Conservation (phyloP, 108 stramenopile genomes). For the Schizochytrium sp. region DNA sequence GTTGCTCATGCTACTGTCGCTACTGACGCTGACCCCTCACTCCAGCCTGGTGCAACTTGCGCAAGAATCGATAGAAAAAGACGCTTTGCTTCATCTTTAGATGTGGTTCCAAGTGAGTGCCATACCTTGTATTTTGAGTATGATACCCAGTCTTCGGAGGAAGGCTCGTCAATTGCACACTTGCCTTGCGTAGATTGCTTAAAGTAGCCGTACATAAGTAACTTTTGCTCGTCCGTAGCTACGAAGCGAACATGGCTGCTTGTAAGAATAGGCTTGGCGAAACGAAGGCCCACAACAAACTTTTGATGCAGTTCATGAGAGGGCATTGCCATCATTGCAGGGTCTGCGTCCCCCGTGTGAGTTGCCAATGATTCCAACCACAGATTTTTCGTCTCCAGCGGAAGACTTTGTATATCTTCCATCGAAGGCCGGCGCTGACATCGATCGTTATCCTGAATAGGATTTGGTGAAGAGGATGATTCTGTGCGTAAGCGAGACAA, state of each 20-base stretch:
- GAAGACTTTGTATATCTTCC: not conserved
- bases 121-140: slow-evolving; percentile 24
- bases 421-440: not conserved
- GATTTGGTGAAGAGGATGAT: not conserved
- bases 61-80: not conserved
- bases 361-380: slow-evolving; percentile 6
- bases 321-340: not conserved
- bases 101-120: not conserved
- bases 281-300: slow-evolving; percentile 52
- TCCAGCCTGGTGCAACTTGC: slow-evolving; percentile 48
- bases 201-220: slow-evolving; percentile 54
- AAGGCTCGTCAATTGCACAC: slow-evolving; percentile 22
- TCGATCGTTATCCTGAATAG: not conserved
- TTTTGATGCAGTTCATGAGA: slow-evolving; percentile 17
- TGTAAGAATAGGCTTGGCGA: slow-evolving; percentile 46
- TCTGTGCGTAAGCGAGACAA: not conserved
- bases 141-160: slow-evolving; percentile 40
- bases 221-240: slow-evolving; percentile 53
- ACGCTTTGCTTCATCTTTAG: slow-evolving; percentile 15
- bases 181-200: slow-evolving; percentile 56
- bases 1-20: not conserved
- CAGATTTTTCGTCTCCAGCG: slow-evolving; percentile 8
- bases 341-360: not conserved
- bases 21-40: not conserved
- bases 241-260: not conserved